Base-by-base conservation (phyloP, 2,329 filamentous ascomycete species). In the Knufia fluminis region DNA sequence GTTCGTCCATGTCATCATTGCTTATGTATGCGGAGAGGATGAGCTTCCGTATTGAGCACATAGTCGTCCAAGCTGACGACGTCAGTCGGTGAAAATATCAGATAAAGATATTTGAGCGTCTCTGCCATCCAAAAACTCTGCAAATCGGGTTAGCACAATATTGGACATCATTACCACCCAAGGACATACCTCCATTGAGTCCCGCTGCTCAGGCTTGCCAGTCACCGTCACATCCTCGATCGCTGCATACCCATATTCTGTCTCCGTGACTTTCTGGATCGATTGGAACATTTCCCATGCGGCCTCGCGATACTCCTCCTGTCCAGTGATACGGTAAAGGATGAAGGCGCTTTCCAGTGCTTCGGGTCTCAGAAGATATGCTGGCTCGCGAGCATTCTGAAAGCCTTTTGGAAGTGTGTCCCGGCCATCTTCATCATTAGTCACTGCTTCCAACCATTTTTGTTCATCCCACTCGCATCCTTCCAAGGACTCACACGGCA, bases 321-420 rank as follows among this genome's bases (percentile, higher is more conserved):
- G 71, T 9, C 78, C 78, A 0, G 78, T 80, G 43, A 78, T 74
- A 17, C 78, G 72, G 56, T 80, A 79, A 60, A 80, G 65, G 54
- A 80, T 66, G 60, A 80, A 81, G 3, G 80, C 71, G 17, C 72
- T 76, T 59, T 81, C 78, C 33, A 81, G 76, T 0, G 77, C 76
- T 61, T 81, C 78, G 0, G 78, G 69, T 53, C 82, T 75, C 42
- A 87, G 70, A 20, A 83, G 76, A 46, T 54, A 61, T 8, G 48
- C 49, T 49, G 50, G 12, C 14, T 50, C 49, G n/a, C 33, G 44
- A 32, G 57, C 41, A 14, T 42, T 48, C 8, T 35, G 20, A n/a
- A 54, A 58, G 8, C 60, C 58, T 32, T 52, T 51, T 10, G 52
- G 47, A 17, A 60, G 54, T 26, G 47, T 46, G 10, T 51, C 45